Evolutionary conservation across 2,329 filamentous ascomycete species (phyloP).

Genomic region (Colletotrichum gloeosporioides): DNA sequence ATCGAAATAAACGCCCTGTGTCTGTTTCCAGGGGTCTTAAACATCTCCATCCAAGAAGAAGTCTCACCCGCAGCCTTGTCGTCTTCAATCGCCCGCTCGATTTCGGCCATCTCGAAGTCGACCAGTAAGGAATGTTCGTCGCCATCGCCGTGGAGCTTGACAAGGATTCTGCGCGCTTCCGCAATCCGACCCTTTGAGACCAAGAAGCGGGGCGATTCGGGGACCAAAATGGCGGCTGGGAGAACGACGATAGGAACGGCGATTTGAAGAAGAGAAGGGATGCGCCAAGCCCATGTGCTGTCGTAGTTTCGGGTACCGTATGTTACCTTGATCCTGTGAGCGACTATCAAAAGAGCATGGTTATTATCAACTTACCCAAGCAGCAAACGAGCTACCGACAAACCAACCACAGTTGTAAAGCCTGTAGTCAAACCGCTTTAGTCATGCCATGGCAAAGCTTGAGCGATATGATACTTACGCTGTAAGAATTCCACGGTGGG

Average conservation of each 20-base stretch:
- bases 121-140: conserved; percentile 44
- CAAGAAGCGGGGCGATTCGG: conserved; percentile 21
- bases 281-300: not conserved
- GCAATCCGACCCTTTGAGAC: not conserved
- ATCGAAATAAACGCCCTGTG: conserved; percentile 30
- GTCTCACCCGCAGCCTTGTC: not conserved
- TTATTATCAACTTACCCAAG: fast-evolving
- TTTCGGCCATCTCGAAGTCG: not conserved
- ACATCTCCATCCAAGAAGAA: conserved; percentile 43
- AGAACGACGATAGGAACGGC: not conserved
- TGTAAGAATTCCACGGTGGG: conserved; percentile 33
- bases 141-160: conserved; percentile 45
- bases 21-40: conserved; percentile 29
- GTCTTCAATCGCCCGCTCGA: conserved; percentile 4
- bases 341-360: fast-evolving
- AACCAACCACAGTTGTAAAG: not conserved
- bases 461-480: conserved; percentile 24
- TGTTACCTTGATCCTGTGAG: not conserved
- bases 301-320: not conserved
- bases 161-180: conserved; percentile 41
- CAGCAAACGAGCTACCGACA: not conserved
- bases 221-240: conserved; percentile 25
- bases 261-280: not conserved
- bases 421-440: not conserved
- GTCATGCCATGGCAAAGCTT: not conserved